Conservation (phyloP, 2,329 filamentous ascomycete genomes). For the Sporothrix variecibatus region DNA sequence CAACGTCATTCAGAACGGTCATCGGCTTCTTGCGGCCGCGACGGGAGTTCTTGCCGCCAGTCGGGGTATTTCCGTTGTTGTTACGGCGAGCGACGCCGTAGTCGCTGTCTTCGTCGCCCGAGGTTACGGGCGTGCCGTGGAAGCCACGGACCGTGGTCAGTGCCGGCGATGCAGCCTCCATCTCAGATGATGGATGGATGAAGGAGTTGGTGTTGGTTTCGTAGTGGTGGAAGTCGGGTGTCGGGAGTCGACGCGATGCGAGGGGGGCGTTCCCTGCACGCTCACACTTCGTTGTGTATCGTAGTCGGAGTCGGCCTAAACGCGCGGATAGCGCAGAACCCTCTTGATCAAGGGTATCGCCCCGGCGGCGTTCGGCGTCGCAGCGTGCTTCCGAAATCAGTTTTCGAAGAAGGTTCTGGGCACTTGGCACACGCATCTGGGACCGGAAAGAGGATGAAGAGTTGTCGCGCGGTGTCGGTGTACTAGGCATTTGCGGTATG, state of each 20-base stretch:
- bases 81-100: slow-evolving; percentile 35
- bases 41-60: slow-evolving; percentile 35
- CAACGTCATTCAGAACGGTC: slow-evolving; percentile 55
- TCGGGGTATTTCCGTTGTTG: slow-evolving; percentile 9
- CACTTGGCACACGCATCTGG: slow-evolving; percentile 60
- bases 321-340: not conserved
- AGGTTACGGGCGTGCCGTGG: slow-evolving; percentile 54
- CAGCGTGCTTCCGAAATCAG: slow-evolving; percentile 55
- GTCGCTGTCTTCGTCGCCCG: slow-evolving; percentile 62
- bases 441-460: slow-evolving; percentile 54
- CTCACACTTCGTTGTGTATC: not conserved
- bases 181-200: slow-evolving; percentile 36
- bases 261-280: not conserved
- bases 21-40: slow-evolving; percentile 43
- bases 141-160: slow-evolving; percentile 60
- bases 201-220: not conserved
- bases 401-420: slow-evolving; percentile 52
- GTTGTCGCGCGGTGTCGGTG: slow-evolving; percentile 45
- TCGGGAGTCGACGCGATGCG: not conserved
- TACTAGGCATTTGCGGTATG: slow-evolving; percentile 58
- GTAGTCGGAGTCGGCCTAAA: not conserved
- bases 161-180: slow-evolving; percentile 51
- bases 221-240: not conserved
- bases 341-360: slow-evolving; percentile 41
- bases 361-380: slow-evolving; percentile 59